Evolutionary conservation across 306 rosid genomes (phyloP), one percentile per base, ranked within the genome.

Genomic region (Sicyos baderoa): DNA sequence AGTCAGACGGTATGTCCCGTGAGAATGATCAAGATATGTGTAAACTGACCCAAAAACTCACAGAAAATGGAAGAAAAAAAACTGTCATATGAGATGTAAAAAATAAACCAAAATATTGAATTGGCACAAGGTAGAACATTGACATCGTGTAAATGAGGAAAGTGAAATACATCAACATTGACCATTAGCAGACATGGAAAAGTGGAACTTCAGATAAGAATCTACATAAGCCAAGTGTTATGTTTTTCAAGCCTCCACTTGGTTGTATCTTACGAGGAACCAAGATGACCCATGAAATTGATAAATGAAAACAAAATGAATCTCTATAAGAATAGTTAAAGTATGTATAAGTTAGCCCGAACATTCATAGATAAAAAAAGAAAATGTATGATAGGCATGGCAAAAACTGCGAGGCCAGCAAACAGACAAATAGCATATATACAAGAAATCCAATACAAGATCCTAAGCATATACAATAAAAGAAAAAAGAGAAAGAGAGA

Each of bases 351-450:
- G 8, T 6, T 35, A 8, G 2, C 11, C 45, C 11, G 2, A 9
- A 40, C 11, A 40, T 2, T 40, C 45, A 40, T 12, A 1, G 45
- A 40, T 9, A 40, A 7, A 40, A 7, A 40, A 40, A 40, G 44
- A 29, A 29, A 35, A 35, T 23, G 13, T 22, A 48, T 15, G 7
- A 49, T n/a, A 18, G 25, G 9, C 72, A 27, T 22, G 37, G 2
- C 72, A 67, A 57, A 27, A 15, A 48, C 72, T 25, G 16, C 2
- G 5, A 25, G 6, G 72, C 13, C 49, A 48, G 44, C 19, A 49
- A 67, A 67, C 42, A 49, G 49, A 22, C 72, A 67, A 42, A 67
- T 22, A 49, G 45, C 72, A 67, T 13, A 21, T 25, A 67, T 13
- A 49, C 19, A 13, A 66, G 71, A 66, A 66, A 21, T 35, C 29